Percentiles rank a stretch among this genome's conserved stretches.
Conservation (phyloP, 495 filamentous ascomycete species). For the Neurospora sp. region DNA sequence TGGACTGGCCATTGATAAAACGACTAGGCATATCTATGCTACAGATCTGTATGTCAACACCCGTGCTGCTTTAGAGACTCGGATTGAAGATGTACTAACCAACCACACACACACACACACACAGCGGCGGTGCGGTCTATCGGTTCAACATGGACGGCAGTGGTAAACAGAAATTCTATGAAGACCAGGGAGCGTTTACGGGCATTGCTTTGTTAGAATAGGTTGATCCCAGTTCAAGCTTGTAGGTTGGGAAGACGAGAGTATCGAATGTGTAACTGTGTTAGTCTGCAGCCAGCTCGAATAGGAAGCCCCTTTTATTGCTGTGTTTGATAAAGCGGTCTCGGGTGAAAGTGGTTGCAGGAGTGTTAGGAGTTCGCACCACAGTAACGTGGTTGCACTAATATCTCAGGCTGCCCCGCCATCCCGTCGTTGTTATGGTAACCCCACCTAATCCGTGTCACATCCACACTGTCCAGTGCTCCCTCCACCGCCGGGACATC, state of each 20-base stretch:
- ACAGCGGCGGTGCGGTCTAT: constrained; percentile 33
- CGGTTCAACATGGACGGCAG: constrained; percentile 34
- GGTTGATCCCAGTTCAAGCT: not conserved
- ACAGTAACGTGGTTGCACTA: not conserved
- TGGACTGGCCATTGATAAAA: constrained; percentile 33
- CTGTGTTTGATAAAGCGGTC: not conserved
- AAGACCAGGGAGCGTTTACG: constrained; percentile 16
- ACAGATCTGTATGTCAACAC: constrained; percentile 26
- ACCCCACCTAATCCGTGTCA: not conserved
- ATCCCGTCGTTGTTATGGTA: not conserved
- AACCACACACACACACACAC: not conserved
- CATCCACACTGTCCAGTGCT: not conserved
- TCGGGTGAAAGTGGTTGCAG: not conserved
- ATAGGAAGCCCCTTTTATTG: not conserved
- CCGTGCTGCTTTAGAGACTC: not conserved
- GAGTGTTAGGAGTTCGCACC: not conserved
- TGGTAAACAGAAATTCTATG: constrained; percentile 25
- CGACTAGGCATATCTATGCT: constrained; percentile 30
- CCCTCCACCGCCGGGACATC: not conserved
- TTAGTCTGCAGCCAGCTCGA: not conserved
- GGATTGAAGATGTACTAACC: not conserved
- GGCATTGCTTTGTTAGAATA: constrained; percentile 16
- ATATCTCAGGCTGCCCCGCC: not conserved
- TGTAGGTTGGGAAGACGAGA: not conserved
- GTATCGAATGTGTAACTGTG: not conserved